Percentiles rank a stretch among this genome's conserved stretches.
phyloP scores from a whole-genome alignment of 768 basidiomycete species.

The Leccinellum albellum region DNA sequence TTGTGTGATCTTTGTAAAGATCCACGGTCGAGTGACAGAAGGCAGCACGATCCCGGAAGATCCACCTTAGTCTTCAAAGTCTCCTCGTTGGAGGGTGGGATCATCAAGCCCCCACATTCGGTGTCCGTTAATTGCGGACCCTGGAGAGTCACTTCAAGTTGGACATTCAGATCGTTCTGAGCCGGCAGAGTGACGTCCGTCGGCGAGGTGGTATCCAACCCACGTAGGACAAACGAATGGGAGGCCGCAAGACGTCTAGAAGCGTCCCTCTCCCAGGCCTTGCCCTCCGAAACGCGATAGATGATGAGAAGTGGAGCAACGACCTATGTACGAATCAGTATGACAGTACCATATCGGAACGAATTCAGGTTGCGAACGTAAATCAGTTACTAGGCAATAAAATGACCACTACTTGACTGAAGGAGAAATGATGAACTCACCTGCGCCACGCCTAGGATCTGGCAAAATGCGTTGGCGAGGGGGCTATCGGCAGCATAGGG shows the following conservation, averaged over 20 bases:
- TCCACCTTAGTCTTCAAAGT: background rate
- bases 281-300: conserved; percentile 44
- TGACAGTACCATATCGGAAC: conserved; percentile 10
- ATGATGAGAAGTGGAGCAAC: conserved; percentile 47
- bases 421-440: conserved; percentile 6
- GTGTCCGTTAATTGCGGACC: background rate
- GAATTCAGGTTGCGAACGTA: background rate
- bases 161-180: conserved; percentile 5
- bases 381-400: background rate
- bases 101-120: background rate
- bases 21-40: background rate
- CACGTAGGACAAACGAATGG: conserved; percentile 11
- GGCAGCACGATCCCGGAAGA: background rate
- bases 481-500: conserved; percentile 23
- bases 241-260: conserved; percentile 2
- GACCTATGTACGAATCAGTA: conserved; percentile 21
- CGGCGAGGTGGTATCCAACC: background rate
- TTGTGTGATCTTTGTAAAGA: background rate
- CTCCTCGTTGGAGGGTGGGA: background rate
- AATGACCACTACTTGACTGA: background rate
- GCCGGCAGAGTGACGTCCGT: background rate
- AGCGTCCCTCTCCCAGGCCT: conserved; percentile 36
- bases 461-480: conserved; percentile 26
- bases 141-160: conserved; percentile 12
- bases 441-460: conserved; percentile 30